phyloP scores from a whole-genome alignment of 345 rosid genomes.

The Gossypium rotundifolium region DNA sequence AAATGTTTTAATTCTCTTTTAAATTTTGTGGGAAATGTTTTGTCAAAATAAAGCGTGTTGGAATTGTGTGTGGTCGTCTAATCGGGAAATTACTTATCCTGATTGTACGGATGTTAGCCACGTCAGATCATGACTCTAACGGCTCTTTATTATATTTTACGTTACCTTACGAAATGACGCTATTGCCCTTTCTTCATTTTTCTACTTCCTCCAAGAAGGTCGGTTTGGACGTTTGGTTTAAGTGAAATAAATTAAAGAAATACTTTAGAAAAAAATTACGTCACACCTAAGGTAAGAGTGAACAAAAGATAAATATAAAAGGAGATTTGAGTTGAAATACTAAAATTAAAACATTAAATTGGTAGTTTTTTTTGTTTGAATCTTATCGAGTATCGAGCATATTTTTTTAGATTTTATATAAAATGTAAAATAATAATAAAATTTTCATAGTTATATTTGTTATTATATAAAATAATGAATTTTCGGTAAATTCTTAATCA shows the following conservation, averaged over 20 bases:
- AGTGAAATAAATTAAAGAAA: neutral
- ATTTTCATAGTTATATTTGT: too few species aligned
- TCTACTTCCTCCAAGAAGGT: neutral
- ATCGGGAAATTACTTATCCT: conserved; percentile 4
- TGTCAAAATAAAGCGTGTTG: conserved; percentile 9
- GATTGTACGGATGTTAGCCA: neutral
- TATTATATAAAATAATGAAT: too few species aligned
- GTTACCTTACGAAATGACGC: neutral
- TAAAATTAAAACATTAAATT: too few species aligned
- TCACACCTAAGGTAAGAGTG: too few species aligned
- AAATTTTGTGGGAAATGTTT: neutral
- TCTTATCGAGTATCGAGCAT: accelerated
- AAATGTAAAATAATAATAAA: too few species aligned
- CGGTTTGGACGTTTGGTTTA: neutral
- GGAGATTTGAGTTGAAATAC: too few species aligned
- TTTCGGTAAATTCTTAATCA: accelerated
- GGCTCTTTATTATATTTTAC: neutral
- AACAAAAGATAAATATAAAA: too few species aligned
- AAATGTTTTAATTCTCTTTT: neutral
- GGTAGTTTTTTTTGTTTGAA: too few species aligned
- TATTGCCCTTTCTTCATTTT: neutral
- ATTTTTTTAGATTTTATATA: too few species aligned
- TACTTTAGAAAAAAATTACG: neutral
- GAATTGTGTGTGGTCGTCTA: neutral
- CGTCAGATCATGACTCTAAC: conserved; percentile 6